Base-by-base conservation (phyloP, 495 filamentous ascomycete genomes). In the Evansstolkia leycettana region DNA sequence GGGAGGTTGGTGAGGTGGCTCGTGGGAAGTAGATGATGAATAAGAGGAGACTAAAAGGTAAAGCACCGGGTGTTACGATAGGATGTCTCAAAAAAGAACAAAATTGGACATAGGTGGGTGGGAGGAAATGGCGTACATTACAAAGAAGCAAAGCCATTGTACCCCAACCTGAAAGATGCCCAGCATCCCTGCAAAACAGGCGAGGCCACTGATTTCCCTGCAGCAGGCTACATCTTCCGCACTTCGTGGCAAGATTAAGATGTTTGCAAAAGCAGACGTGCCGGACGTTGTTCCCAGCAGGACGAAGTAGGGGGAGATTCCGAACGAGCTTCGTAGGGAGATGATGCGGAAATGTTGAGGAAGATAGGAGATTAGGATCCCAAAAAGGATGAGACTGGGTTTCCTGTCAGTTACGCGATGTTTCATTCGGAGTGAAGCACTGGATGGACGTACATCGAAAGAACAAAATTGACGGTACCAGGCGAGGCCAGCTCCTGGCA, bases 271-370 rank as follows among this genome's bases (percentile, higher is more conserved):
- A 11, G 83, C 76, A 36, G 81, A 82, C 8, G 88, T 93, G 32
- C 78, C 78, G 7, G 84, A 89, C 2, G 86, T 93, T 13, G 80
- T 80, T 32, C 92, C 90, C 16, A 98, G 79, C 12, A 96, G 76
- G 39, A 98, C 73, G 47, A 93, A 98, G 48, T 84, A 84, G 2
- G 90, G 89, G 18, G 85, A 94, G 34, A 98, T 89, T 31, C 90
- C 90, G 59, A 88, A 85, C n/a, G 92, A 94, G 30, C 83, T 88
- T 33, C 80, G 75, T 23, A 86, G 75, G 28, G 70, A 58, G 43
- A 93, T 83, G 63, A 98, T 96, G 40, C 88, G 84, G 53, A 78
- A 66, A 56, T 96, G 90, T 55, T 98, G 90, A 1, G 90, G 92
- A 17, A 94, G 73, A 58, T 98, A 98, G 39, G 89, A 95, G 39